A percentile compares a stretch with the other conserved stretches of the same genome.
These are phyloP conservation scores for Trypanosoma scelopori DNA, from an alignment of 208 protist species.

Conservation along the genomic window DNA sequence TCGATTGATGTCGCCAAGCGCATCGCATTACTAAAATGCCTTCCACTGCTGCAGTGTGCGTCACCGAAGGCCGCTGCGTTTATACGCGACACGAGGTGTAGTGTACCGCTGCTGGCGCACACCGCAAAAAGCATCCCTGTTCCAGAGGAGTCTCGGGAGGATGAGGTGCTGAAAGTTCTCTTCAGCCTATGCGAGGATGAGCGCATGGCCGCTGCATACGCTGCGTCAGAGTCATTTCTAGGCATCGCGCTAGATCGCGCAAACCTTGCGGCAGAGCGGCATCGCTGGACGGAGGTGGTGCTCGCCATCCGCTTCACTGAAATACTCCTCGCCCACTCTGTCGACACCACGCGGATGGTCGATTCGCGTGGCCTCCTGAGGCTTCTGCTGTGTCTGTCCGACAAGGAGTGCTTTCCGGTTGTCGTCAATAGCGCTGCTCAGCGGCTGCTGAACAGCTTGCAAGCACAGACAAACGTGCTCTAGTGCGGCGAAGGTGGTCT, in stretches of 20 bases:
- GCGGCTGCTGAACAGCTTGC: conserved; percentile 26
- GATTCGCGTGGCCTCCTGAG: conserved; percentile 20
- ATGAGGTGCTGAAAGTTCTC: conserved; percentile 38
- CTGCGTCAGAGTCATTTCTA: conserved; percentile 38
- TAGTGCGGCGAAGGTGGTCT: not conserved
- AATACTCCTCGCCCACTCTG: conserved; percentile 22
- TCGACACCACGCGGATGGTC: conserved; percentile 18
- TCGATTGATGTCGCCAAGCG: conserved; percentile 18
- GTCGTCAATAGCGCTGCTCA: conserved; percentile 16
- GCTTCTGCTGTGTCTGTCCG: conserved; percentile 18
- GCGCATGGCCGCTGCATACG: conserved; percentile 39
- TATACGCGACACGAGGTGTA: conserved; percentile 48
- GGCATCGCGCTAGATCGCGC: conserved; percentile 31
- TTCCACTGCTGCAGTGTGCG: conserved; percentile 45
- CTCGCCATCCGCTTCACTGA: conserved; percentile 28
- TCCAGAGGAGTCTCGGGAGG: conserved; percentile 23
- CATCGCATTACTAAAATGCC: conserved; percentile 36
- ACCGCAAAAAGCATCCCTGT: conserved; percentile 26
- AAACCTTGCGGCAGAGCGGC: conserved; percentile 11
- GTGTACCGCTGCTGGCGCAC: conserved; percentile 42
- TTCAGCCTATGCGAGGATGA: conserved; percentile 44
- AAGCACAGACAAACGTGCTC: conserved; percentile 25
- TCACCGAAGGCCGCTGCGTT: conserved; percentile 51
- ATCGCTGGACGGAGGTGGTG: conserved; percentile 21
- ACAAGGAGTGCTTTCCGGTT: conserved; percentile 1